phyloP scores from a whole-genome alignment of 2,329 filamentous ascomycete species.

The Nannizziopsis barbatae region DNA sequence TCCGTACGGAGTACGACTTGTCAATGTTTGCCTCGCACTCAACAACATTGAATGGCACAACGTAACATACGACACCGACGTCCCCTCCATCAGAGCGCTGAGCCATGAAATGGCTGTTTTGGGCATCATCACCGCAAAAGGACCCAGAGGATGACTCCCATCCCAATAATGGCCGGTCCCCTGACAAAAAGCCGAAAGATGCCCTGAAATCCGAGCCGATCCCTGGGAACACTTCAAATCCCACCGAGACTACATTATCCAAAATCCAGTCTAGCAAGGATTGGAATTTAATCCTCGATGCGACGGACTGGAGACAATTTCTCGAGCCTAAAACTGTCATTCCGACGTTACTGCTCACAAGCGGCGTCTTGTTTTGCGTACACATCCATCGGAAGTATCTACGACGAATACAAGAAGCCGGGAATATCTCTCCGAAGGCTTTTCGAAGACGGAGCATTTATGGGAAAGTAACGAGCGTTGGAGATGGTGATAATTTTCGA shows the following conservation, averaged over 20 bases:
- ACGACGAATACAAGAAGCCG: conserved; percentile 68
- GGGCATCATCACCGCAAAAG: conserved; percentile 30
- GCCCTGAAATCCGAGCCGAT: conserved; percentile 13
- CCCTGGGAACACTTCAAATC: conserved; percentile 20
- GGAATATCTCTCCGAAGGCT: conserved; percentile 61
- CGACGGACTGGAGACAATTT: conserved; percentile 30
- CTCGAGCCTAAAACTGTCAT: conserved; percentile 28
- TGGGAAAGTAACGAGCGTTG: conserved; percentile 82
- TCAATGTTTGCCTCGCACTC: too few relatives aligned
- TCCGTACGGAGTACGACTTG: too few relatives aligned
- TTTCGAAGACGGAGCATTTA: conserved; percentile 68
- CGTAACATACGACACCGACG: conserved; percentile 3
- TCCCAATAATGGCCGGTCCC: conserved; percentile 3
- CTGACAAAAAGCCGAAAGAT: neutral
- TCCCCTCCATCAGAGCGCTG: conserved; percentile 17
- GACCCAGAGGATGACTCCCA: conserved; percentile 13
- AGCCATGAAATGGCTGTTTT: conserved; percentile 42
- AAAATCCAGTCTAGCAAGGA: conserved; percentile 22
- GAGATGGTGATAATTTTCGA: conserved; percentile 92
- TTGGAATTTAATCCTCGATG: conserved; percentile 37
- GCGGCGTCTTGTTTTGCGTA: conserved; percentile 28
- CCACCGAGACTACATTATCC: conserved; percentile 18
- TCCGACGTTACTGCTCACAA: conserved; percentile 30
- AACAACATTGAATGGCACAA: neutral
- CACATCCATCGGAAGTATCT: conserved; percentile 47